phyloP scores from a whole-genome alignment of 2,329 filamentous ascomycete species.

The Trichoderma simmonsii region DNA sequence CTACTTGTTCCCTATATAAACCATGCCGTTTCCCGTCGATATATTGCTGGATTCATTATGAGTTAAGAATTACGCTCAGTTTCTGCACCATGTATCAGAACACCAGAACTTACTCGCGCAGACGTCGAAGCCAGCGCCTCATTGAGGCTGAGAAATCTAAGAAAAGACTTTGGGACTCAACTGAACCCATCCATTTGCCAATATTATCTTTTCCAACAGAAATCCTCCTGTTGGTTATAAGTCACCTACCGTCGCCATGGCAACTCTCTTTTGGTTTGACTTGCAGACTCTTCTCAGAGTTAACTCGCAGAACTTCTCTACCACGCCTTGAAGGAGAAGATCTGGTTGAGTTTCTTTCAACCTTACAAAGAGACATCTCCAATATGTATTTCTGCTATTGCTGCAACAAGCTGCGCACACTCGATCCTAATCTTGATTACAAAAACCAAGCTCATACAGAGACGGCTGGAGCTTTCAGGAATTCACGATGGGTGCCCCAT shows the following conservation, averaged over 20 bases:
- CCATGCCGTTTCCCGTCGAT: not conserved
- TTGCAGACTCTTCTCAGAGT: not conserved
- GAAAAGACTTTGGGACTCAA: not conserved
- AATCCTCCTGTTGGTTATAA: not conserved
- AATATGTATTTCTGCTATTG: not conserved
- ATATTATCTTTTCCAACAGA: not conserved
- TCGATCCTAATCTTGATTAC: not conserved
- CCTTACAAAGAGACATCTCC: not conserved
- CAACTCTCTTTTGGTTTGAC: not conserved
- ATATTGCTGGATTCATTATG: not conserved
- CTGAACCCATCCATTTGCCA: no score
- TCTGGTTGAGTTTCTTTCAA: not conserved
- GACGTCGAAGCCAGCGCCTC: not conserved
- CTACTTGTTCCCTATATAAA: not conserved
- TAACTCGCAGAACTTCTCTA: not conserved
- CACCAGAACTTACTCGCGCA: not conserved
- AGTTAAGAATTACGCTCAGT: not conserved
- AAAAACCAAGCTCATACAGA: not conserved
- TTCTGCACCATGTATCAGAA: not conserved
- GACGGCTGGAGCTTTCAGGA: not conserved
- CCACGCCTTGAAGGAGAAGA: not conserved
- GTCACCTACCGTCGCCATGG: not conserved
- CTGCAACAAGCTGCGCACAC: not conserved
- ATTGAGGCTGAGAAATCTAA: not conserved
- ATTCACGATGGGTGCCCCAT: not conserved